Conservation (phyloP, 192 early-diverging fungal species). For the Cladochytrium replicatum region DNA sequence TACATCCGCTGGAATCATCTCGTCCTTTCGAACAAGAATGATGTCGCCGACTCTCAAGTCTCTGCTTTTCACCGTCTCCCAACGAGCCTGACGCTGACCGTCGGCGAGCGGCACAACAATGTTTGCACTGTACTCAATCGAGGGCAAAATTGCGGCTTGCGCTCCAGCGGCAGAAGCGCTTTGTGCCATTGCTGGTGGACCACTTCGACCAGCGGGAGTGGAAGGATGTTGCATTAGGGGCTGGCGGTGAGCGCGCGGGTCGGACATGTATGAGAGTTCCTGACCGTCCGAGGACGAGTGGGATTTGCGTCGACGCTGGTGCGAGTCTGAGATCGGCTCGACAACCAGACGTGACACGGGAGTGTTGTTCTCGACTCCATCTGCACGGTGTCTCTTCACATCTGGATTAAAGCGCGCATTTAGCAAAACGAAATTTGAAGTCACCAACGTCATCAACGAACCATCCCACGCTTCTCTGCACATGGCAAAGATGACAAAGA, state of each 20-base stretch:
- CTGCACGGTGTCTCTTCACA: slow-evolving; percentile 21
- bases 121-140: neutral
- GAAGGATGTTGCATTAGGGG: neutral
- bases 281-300: neutral
- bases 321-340: too few species aligned
- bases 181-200: too few species aligned
- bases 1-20: slow-evolving; percentile 75
- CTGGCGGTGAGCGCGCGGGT: neutral
- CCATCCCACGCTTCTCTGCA: slow-evolving; percentile 41
- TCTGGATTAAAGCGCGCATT: too few species aligned
- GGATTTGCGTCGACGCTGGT: neutral
- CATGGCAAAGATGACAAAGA: slow-evolving; percentile 71
- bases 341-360: slow-evolving; percentile 12
- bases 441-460: slow-evolving; percentile 21
- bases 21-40: slow-evolving; percentile 61
- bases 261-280: neutral
- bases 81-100: neutral
- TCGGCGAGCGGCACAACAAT: neutral
- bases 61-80: slow-evolving; percentile 16
- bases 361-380: slow-evolving; percentile 20
- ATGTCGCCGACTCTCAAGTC: slow-evolving; percentile 67
- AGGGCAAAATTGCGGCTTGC: neutral
- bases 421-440: too few species aligned
- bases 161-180: neutral
- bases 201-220: too few species aligned